Conservation (phyloP, 2,329 filamentous ascomycete genomes). For the Fusarium longipes region DNA sequence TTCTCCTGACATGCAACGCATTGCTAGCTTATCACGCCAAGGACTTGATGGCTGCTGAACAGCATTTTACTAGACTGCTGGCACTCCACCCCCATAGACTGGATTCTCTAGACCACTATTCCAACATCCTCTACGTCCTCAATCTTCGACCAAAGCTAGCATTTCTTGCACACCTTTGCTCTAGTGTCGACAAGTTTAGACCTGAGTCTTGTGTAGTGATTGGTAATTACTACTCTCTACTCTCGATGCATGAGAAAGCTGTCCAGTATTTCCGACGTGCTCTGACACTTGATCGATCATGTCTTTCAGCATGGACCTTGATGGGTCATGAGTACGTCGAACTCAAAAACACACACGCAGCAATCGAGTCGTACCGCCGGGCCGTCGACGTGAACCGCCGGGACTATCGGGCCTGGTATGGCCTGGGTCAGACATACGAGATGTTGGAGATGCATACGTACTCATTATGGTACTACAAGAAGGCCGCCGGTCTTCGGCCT, state of each 20-base stretch:
- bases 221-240: slow-evolving; percentile 95
- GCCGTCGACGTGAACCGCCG: slow-evolving; percentile 96
- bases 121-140: slow-evolving; percentile 96
- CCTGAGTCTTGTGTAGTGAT: slow-evolving; percentile 97
- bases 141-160: slow-evolving; percentile 87
- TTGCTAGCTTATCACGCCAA: slow-evolving; percentile 92
- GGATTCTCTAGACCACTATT: slow-evolving; percentile 94
- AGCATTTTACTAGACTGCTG: slow-evolving; percentile 81
- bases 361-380: slow-evolving; percentile 94
- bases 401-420: slow-evolving; percentile 98
- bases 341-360: slow-evolving; percentile 97
- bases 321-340: slow-evolving; percentile 99
- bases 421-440: slow-evolving; percentile 95
- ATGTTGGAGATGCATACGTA: slow-evolving; percentile 98
- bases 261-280: slow-evolving; percentile 98
- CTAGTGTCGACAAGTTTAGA: slow-evolving; percentile 92
- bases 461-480: slow-evolving; percentile 96
- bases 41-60: slow-evolving; percentile 74
- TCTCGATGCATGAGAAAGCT: slow-evolving; percentile 96
- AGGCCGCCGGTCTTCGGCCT: slow-evolving; percentile 89
- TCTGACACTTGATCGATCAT: slow-evolving; percentile 87
- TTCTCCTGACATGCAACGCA: slow-evolving; percentile 89
- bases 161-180: slow-evolving; percentile 91
- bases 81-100: slow-evolving; percentile 80
- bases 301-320: slow-evolving; percentile 94